These are phyloP conservation scores for Penicillium desertorum DNA, from an alignment of 495 filamentous ascomycete species.

Conservation along the genomic window DNA sequence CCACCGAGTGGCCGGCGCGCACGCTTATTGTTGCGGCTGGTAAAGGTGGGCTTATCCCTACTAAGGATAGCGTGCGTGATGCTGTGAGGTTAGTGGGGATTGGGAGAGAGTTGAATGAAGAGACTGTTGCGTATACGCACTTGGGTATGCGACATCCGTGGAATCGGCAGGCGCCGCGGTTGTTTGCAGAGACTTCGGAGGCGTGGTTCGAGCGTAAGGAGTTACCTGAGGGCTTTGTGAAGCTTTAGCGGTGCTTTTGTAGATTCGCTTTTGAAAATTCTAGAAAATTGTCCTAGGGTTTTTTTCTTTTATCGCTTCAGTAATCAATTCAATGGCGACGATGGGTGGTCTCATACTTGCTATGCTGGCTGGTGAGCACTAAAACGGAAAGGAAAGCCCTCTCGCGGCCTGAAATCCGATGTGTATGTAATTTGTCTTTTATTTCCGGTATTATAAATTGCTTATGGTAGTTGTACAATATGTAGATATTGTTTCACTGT, in stretches of 20 bases:
- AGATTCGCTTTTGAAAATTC: neutral
- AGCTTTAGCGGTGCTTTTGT: neutral
- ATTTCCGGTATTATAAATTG: neutral
- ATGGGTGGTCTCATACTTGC: no score
- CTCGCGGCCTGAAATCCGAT: no score
- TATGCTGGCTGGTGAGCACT: no score
- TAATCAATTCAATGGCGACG: no score
- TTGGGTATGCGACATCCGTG: slow-evolving; percentile 18
- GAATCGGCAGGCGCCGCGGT: slow-evolving; percentile 13
- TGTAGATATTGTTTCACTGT: neutral
- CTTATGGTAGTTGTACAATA: neutral
- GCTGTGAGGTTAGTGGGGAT: slow-evolving; percentile 8
- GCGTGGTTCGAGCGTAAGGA: slow-evolving; percentile 15
- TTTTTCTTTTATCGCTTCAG: no score
- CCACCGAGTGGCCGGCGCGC: neutral
- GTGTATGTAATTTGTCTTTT: neutral
- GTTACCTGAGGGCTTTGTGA: slow-evolving; percentile 19
- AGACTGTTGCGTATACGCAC: slow-evolving; percentile 14
- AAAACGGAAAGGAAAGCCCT: no score
- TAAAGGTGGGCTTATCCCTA: slow-evolving; percentile 8
- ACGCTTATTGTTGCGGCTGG: slow-evolving; percentile 12
- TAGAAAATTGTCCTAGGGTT: no score
- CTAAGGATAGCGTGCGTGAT: slow-evolving; percentile 1
- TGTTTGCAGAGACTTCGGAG: slow-evolving; percentile 15
- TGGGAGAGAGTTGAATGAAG: neutral